Evolutionary conservation across 257 asterid species (phyloP).

Genomic region (Nicotiana paniculata): DNA sequence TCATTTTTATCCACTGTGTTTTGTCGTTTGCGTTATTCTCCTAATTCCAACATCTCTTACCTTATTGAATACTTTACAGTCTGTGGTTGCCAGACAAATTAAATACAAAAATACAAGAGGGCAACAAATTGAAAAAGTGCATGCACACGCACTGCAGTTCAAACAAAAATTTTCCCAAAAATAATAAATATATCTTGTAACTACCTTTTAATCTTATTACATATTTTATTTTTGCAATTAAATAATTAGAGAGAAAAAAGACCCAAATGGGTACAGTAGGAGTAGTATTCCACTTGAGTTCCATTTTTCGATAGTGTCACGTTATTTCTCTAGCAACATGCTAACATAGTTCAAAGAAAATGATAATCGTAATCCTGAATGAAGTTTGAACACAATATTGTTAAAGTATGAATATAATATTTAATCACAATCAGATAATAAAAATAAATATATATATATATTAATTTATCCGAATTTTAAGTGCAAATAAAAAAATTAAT

Average conservation of each 20-base stretch:
- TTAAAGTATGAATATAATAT: too few relatives aligned
- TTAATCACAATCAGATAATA: too few relatives aligned
- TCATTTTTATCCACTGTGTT: not conserved
- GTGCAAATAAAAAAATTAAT: too few relatives aligned
- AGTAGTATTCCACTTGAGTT: not conserved
- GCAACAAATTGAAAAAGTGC: not conserved
- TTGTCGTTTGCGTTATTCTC: not conserved
- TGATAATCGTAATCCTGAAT: not conserved
- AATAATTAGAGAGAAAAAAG: not conserved
- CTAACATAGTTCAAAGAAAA: not conserved
- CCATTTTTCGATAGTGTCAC: not conserved
- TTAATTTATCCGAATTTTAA: too few relatives aligned
- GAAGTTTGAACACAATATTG: not conserved
- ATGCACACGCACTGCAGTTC: not conserved
- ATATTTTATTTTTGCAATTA: not conserved
- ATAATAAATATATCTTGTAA: not conserved
- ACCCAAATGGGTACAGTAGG: not conserved
- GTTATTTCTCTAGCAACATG: not conserved
- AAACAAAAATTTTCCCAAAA: not conserved
- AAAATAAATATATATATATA: too few relatives aligned
- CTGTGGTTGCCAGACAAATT: not conserved
- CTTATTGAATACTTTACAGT: not conserved
- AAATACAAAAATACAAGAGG: not conserved
- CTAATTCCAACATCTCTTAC: not conserved
- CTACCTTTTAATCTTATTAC: not conserved